A percentile compares a stretch with the other conserved stretches of the same genome.
phyloP scores from a whole-genome alignment of 345 rosid species.

The Gossypium thurberi region DNA sequence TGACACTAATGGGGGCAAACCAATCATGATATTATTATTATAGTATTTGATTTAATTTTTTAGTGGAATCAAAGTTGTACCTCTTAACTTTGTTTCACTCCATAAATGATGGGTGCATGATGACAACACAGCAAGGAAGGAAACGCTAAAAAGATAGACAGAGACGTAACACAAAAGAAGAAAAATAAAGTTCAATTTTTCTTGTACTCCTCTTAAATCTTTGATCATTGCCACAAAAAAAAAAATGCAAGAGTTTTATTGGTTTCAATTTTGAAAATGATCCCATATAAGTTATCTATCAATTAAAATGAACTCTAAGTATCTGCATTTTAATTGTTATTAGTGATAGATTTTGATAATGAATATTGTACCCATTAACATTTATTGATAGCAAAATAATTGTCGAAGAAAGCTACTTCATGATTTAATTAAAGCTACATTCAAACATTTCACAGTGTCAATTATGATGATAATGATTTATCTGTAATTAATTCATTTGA shows the following conservation, averaged over 20 bases:
- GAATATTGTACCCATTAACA: not conserved
- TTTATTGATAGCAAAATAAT: not conserved
- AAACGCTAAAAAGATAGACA: not conserved
- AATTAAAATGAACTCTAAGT: not conserved
- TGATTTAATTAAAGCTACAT: not conserved
- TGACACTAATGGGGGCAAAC: constrained; percentile 25
- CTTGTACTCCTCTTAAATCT: not conserved
- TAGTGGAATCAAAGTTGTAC: constrained; percentile 8
- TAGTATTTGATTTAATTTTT: not conserved
- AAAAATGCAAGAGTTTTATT: not conserved
- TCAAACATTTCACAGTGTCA: no score
- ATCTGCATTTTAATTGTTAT: not conserved
- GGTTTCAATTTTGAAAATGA: not conserved
- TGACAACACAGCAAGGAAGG: not conserved
- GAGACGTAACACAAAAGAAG: not conserved
- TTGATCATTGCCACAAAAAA: not conserved
- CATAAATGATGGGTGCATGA: constrained; percentile 6
- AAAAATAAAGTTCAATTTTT: not conserved
- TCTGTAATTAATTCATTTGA: not conserved
- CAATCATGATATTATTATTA: not conserved
- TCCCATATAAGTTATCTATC: no score
- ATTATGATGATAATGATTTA: not conserved
- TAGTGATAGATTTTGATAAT: not conserved
- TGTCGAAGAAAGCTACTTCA: not conserved
- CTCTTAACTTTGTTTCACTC: constrained; percentile 2